Percentiles rank a stretch among this genome's conserved stretches.
These are phyloP conservation scores for Penicillium sp. DNA, from an alignment of 2,329 filamentous ascomycete species.

Conservation along the genomic window DNA sequence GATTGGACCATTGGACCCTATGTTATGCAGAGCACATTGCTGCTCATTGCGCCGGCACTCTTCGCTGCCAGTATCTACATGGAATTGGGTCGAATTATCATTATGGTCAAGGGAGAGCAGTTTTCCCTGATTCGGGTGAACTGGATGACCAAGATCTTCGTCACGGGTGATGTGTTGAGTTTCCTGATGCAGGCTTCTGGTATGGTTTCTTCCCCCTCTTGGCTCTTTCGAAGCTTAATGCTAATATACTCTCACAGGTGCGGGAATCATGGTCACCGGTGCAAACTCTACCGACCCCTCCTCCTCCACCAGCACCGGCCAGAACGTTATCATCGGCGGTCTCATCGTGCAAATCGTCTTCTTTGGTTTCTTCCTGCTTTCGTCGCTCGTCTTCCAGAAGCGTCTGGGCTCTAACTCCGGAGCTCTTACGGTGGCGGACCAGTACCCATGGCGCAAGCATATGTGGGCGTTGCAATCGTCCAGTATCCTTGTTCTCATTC, in stretches of 20 bases:
- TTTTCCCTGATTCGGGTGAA: slow-evolving; percentile 23
- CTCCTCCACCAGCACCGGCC: slow-evolving; percentile 13
- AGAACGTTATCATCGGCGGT: slow-evolving; percentile 31
- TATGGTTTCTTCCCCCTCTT: not conserved
- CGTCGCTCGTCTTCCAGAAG: slow-evolving; percentile 26
- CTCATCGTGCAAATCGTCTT: slow-evolving; percentile 33
- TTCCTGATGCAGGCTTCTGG: slow-evolving; percentile 34
- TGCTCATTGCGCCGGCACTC: slow-evolving; percentile 28
- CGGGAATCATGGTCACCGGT: slow-evolving; percentile 25
- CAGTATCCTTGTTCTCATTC: slow-evolving; percentile 30
- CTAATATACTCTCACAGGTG: slow-evolving; percentile 2
- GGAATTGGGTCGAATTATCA: slow-evolving; percentile 26
- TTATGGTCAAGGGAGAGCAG: slow-evolving; percentile 23
- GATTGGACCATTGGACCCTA: slow-evolving; percentile 28
- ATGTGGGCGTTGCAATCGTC: slow-evolving; percentile 32
- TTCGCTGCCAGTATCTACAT: slow-evolving; percentile 34
- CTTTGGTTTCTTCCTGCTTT: slow-evolving; percentile 33
- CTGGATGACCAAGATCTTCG: slow-evolving; percentile 33
- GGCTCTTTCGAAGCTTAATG: not conserved
- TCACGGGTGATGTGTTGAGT: slow-evolving; percentile 31
- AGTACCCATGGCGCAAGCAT: slow-evolving; percentile 37
- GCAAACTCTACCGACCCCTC: not conserved
- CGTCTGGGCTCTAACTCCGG: slow-evolving; percentile 32
- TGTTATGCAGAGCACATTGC: slow-evolving; percentile 28
- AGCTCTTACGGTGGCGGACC: slow-evolving; percentile 20